Conservation (phyloP, 1,284 basidiomycete genomes). For the Amylostereum chailletii region DNA sequence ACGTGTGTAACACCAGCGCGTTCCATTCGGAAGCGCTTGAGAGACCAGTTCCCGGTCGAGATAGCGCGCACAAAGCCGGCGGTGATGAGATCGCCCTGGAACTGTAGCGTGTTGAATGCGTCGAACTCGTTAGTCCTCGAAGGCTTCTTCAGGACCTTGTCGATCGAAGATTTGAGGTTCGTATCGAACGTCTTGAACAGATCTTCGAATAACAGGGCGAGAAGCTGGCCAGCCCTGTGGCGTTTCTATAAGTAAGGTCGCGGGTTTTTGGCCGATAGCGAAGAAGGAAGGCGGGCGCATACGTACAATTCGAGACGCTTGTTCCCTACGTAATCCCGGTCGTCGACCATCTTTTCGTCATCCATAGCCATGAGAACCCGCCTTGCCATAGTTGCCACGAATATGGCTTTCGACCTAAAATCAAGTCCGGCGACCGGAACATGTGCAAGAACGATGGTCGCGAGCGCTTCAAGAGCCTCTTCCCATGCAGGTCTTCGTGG, state of each 20-base stretch:
- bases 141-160: constrained; percentile 97
- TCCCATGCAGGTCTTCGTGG: constrained; percentile 85
- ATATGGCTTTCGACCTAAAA: constrained; percentile 93
- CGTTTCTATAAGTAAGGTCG: not conserved
- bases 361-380: constrained; percentile 95
- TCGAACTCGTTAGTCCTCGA: constrained; percentile 95
- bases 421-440: constrained; percentile 90
- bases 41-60: constrained; percentile 98
- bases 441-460: constrained; percentile 95
- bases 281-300: not conserved
- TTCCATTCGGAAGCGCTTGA: constrained; percentile 99
- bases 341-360: constrained; percentile 96
- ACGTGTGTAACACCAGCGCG: constrained; percentile 98
- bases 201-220: constrained; percentile 95
- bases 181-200: constrained; percentile 99
- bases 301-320: constrained; percentile 94
- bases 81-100: constrained; percentile 92
- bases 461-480: constrained; percentile 92
- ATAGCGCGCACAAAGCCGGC: constrained; percentile 96
- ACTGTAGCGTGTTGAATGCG: constrained; percentile 89
- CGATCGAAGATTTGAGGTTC: constrained; percentile 93
- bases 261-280: not conserved
- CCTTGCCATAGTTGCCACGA: constrained; percentile 96
- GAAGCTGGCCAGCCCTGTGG: constrained; percentile 85
- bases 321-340: constrained; percentile 99